A percentile compares a stretch with the other conserved stretches of the same genome.
Evolutionary conservation across 228 moss, liverwort and hornwort genomes (phyloP).

Genomic region (Sphagnum magellanicum): DNA sequence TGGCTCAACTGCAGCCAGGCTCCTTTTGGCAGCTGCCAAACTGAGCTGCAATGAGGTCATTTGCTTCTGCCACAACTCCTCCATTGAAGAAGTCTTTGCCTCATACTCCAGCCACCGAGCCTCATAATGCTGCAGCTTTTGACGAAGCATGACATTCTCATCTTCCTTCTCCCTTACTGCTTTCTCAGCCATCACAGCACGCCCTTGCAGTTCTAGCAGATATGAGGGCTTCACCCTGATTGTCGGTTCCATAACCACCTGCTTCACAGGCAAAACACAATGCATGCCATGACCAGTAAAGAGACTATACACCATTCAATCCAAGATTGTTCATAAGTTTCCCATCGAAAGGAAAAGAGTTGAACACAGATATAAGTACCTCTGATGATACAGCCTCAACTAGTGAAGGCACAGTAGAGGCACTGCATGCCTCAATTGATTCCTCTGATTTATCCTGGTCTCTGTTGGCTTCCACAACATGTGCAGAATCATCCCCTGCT

Average conservation of each 20-base stretch:
- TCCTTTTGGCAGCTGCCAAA: conserved; percentile 45
- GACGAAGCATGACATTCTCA: conserved; percentile 45
- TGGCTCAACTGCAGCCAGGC: conserved; percentile 38
- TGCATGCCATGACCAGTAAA: neutral
- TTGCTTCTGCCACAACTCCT: conserved; percentile 67
- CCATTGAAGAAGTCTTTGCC: conserved; percentile 53
- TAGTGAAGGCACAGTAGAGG: conserved; percentile 5
- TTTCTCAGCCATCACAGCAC: conserved; percentile 55
- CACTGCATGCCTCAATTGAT: neutral
- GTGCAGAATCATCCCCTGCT: neutral
- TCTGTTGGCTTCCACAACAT: neutral
- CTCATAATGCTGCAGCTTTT: conserved; percentile 50
- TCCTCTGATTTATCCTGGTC: conserved; percentile 2
- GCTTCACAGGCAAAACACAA: neutral
- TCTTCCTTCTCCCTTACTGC: conserved; percentile 48
- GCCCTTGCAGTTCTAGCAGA: conserved; percentile 46
- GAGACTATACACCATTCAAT: too few species aligned
- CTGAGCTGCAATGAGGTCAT: conserved; percentile 50
- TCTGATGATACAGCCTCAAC: neutral
- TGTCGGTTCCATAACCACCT: conserved; percentile 26
- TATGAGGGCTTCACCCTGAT: conserved; percentile 40
- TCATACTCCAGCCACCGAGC: conserved; percentile 54
- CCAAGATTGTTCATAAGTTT: too few species aligned
- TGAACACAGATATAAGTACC: neutral
- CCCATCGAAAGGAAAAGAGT: neutral